phyloP scores from a whole-genome alignment of 108 stramenopile species.

The Chaetoceros tenuissimus region DNA sequence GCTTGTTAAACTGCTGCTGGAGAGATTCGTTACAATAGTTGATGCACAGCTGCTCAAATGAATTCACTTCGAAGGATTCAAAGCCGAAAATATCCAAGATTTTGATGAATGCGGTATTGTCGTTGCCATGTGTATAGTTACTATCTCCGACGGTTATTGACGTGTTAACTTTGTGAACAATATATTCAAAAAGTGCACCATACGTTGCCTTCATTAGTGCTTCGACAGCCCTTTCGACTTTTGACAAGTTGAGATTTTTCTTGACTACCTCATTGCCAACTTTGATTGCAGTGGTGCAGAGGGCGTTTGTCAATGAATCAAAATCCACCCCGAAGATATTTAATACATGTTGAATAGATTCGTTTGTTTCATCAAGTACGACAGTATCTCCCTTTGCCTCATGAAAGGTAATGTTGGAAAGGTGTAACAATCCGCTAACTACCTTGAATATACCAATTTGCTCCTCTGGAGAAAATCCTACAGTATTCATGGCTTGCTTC shows the following conservation, averaged over 20 bases:
- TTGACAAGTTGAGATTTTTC: constrained; percentile 22
- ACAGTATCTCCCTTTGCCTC: constrained; percentile 45
- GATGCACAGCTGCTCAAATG: constrained; percentile 94
- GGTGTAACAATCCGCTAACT: constrained; percentile 44
- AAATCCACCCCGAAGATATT: constrained; percentile 28
- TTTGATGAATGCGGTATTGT: constrained; percentile 39
- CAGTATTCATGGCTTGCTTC: constrained; percentile 34
- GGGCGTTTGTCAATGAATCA: constrained; percentile 25
- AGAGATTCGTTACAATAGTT: constrained; percentile 92
- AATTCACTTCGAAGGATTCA: constrained; percentile 69
- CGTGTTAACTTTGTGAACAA: constrained; percentile 52
- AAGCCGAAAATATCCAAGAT: constrained; percentile 91
- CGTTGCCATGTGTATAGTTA: not conserved
- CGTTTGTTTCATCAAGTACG: constrained; percentile 31
- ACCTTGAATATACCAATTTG: constrained; percentile 34
- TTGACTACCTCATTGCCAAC: constrained; percentile 27
- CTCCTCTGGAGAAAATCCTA: constrained; percentile 35
- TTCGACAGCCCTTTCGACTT: constrained; percentile 59
- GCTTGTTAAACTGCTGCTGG: constrained; percentile 89
- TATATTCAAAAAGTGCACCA: constrained; percentile 55
- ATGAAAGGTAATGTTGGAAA: constrained; percentile 48
- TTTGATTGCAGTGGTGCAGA: constrained; percentile 38
- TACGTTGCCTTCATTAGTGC: constrained; percentile 76
- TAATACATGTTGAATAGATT: constrained; percentile 26
- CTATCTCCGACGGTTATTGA: constrained; percentile 44